Evolutionary conservation across 2,329 filamentous ascomycete genomes (phyloP), one percentile per base, ranked within the genome.

Genomic region (Talaromyces sp.): DNA sequence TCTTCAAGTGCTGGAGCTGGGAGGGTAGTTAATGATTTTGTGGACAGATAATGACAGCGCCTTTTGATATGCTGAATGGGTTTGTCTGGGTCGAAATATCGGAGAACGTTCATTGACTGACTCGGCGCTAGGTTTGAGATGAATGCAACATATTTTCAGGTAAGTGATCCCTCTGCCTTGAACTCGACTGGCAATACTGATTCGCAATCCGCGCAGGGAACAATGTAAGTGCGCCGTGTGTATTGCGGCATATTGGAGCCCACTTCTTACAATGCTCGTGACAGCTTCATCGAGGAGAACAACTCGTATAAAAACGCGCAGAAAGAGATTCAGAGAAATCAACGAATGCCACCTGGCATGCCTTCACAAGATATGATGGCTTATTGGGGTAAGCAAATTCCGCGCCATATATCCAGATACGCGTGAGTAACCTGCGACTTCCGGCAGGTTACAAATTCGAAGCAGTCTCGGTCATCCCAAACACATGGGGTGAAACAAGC

Each of bases 361-460:
- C 81, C 83, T 74, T 86, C 91, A 0, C 88, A 90, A 60, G 90
- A 95, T 65, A 82, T 93, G 68, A 97, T 97, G 93, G 88, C 89
- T 59, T 99, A 89, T 74, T 98, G 94, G 94, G 94, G 91, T 93
- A 79, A 67, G 72, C 43, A 72, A 63, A 2, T 27, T 31, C 35
- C 62, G 35, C 33, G 17, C 4, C 35, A 61, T 39, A 6, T 25
- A 15, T 7, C 4, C 19, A 15, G 17, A 37, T 8, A 11, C 54
- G 41, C 25, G 39, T 61, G 47, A 61, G n/a, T 50, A 49, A 64
- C 33, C 15, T n/a, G 9, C 31, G 11, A 15, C 17, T n/a, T 35
- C 25, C 11, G 33, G 8, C 69, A 94, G 92, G 94, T 41, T 99
- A 99, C 81, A 99, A 99, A 75, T 99, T 99, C 72, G 95, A 99